Evolutionary conservation across 1,139 yeast genomes (phyloP).

Genomic region (Waltiozyma sp.): DNA sequence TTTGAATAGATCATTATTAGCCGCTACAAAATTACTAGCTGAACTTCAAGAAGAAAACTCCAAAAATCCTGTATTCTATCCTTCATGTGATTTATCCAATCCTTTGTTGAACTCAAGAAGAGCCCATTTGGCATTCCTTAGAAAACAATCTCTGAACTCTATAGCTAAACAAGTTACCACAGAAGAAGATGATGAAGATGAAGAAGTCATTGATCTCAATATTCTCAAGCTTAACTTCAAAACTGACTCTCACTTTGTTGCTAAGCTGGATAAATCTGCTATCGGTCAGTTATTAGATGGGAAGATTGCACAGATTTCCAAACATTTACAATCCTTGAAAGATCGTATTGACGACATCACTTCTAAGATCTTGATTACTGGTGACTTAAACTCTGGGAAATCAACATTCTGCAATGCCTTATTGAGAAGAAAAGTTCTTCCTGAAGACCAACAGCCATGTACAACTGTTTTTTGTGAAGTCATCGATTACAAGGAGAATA

Average conservation of each 20-base stretch:
- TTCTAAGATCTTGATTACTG: conserved; percentile 91
- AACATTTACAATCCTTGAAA: conserved; percentile 62
- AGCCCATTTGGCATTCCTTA: conserved; percentile 33
- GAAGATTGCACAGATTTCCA: conserved; percentile 46
- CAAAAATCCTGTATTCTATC: conserved; percentile 56
- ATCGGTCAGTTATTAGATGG: conserved; percentile 57
- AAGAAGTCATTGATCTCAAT: conserved; percentile 34
- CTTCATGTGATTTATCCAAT: conserved; percentile 32
- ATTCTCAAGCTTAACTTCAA: conserved; percentile 56
- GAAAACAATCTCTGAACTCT: conserved; percentile 27
- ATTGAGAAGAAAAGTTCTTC: conserved; percentile 64
- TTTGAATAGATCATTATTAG: conserved; percentile 51
- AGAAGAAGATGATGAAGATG: conserved; percentile 16
- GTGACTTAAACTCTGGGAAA: conserved; percentile 94
- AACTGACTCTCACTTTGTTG: conserved; percentile 33
- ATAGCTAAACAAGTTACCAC: conserved; percentile 14
- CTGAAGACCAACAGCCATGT: conserved; percentile 97
- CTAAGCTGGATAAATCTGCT: conserved; percentile 51
- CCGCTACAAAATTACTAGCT: conserved; percentile 40
- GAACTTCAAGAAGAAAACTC: conserved; percentile 48
- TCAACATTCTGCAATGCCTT: conserved; percentile 92
- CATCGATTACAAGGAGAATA: conserved; percentile 70
- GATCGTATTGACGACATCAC: conserved; percentile 86
- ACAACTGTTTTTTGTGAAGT: conserved; percentile 96
- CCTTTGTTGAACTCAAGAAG: conserved; percentile 32